Evolutionary conservation across 176 grass and related monocot genomes (phyloP).

Genomic region (Phyllostachys edulis): DNA sequence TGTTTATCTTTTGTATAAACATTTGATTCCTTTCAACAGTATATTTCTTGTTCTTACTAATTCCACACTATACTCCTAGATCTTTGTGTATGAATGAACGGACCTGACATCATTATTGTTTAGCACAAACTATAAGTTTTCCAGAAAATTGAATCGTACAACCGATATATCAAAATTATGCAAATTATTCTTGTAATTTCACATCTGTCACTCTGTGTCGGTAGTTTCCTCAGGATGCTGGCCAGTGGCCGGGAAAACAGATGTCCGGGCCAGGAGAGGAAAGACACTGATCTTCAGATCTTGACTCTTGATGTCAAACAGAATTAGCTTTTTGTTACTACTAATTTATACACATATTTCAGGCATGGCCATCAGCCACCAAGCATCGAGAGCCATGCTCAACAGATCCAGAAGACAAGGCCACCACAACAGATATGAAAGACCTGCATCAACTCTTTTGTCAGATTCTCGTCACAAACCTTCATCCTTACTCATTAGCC

Average conservation of each 20-base stretch:
- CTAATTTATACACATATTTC: background rate
- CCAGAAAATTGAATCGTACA: background rate
- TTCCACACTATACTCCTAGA: background rate
- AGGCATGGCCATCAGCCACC: background rate
- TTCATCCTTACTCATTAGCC: constrained; percentile 27
- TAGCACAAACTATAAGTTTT: background rate
- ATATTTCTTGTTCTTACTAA: background rate
- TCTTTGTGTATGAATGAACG: background rate
- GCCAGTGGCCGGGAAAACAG: background rate
- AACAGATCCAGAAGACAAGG: constrained; percentile 20
- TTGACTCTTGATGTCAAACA: constrained; percentile 9
- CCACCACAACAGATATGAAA: constrained; percentile 18
- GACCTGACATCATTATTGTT: background rate
- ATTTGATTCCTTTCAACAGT: background rate
- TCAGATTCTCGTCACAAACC: constrained; percentile 12
- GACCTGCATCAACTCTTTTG: background rate
- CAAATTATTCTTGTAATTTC: background rate
- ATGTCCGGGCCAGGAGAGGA: background rate
- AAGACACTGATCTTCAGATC: background rate
- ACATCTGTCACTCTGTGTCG: background rate
- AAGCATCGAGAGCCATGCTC: background rate
- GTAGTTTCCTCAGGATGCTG: constrained; percentile 9
- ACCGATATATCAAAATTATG: background rate
- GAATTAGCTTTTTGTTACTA: background rate
- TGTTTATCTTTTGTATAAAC: too few species aligned